Conservation (phyloP, 306 rosid genomes). For the Cucumis hystrix region DNA sequence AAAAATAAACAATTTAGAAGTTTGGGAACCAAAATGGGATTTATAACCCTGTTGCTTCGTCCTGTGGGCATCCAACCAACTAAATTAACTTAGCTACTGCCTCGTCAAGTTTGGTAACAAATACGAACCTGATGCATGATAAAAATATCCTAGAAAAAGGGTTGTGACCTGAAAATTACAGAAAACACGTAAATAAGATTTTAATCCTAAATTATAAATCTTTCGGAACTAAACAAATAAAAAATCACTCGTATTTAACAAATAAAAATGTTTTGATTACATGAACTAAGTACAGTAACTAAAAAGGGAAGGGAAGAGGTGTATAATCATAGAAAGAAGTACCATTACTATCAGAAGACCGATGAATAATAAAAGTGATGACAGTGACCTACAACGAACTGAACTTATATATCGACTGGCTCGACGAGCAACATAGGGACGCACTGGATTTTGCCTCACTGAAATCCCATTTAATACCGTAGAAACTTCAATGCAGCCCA, state of each 20-base stretch:
- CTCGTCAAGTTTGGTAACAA: slow-evolving; percentile 10
- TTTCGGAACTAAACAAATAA: neutral
- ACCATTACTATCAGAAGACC: slow-evolving; percentile 53
- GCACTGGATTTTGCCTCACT: slow-evolving; percentile 53
- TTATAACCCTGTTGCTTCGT: neutral
- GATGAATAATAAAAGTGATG: slow-evolving; percentile 46
- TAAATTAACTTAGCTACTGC: neutral
- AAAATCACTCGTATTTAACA: neutral
- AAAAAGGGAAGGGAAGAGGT: neutral
- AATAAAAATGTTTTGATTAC: neutral
- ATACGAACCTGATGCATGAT: slow-evolving; percentile 68
- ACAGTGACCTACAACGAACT: slow-evolving; percentile 53
- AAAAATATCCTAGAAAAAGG: slow-evolving; percentile 48
- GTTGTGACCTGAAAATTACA: slow-evolving; percentile 46
- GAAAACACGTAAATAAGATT: neutral
- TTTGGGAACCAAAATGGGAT: neutral
- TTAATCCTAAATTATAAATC: neutral
- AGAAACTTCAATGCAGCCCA: neutral
- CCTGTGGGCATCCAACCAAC: neutral
- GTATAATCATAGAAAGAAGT: slow-evolving; percentile 12
- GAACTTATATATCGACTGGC: slow-evolving; percentile 46
- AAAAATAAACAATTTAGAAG: neutral
- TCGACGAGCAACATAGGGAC: slow-evolving; percentile 48
- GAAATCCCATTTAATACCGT: slow-evolving; percentile 28
- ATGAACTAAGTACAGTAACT: neutral